Percentiles rank a stretch among this genome's conserved stretches.
Conservation (phyloP, 225 moss, liverwort and hornwort species). For the Lunularia cruciata region DNA sequence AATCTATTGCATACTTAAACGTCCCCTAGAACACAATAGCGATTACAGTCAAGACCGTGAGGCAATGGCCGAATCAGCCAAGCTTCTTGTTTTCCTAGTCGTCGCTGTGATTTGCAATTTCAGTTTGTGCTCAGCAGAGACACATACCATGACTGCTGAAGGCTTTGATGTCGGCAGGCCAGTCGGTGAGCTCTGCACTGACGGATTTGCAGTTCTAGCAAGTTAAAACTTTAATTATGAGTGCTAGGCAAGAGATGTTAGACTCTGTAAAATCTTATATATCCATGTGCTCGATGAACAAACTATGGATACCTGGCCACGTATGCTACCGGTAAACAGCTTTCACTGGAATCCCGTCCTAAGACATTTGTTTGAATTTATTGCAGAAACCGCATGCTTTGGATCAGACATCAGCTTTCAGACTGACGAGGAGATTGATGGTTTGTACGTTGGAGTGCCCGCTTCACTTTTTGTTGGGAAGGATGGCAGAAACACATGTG, state of each 20-base stretch:
- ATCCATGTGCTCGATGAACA: too few relatives aligned
- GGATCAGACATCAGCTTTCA: background rate
- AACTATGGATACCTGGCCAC: too few relatives aligned
- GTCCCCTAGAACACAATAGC: too few relatives aligned
- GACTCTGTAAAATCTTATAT: too few relatives aligned
- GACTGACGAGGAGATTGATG: background rate
- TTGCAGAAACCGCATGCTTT: background rate
- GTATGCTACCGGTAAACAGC: too few relatives aligned
- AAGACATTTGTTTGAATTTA: too few relatives aligned
- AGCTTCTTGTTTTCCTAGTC: background rate
- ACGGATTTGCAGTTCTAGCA: background rate
- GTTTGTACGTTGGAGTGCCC: background rate
- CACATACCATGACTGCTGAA: background rate
- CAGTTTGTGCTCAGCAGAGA: background rate
- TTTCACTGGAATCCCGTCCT: too few relatives aligned
- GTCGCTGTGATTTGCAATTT: background rate
- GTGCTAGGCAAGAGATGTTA: too few relatives aligned
- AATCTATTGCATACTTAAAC: too few relatives aligned
- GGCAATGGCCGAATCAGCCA: background rate
- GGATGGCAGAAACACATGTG: background rate
- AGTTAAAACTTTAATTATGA: too few relatives aligned
- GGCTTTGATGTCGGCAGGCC: constrained; percentile 5
- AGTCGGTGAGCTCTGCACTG: background rate
- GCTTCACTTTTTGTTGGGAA: background rate
- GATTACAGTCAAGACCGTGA: too few relatives aligned